Evolutionary conservation across 164 flowering plant genomes (phyloP).

Genomic region (grape (Vitis vinifera)): ASM3070453v1 NC_081822.1:13540001-13540500

Average conservation of each 20-base stretch:
- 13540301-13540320: conserved; percentile 8
- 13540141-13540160: not conserved
- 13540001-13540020: conserved; percentile 27
- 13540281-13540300: conserved; percentile 13
- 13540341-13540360: not conserved
- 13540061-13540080: conserved; percentile 19
- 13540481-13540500: conserved; percentile 25
- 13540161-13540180: conserved; percentile 1
- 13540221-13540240: conserved; percentile 25
- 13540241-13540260: conserved; percentile 43
- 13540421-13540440: conserved; percentile 27
- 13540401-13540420: conserved; percentile 20
- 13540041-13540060: conserved; percentile 27
- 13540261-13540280: conserved; percentile 20
- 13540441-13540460: conserved; percentile 39
- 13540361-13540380: not conserved
- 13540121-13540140: not conserved
- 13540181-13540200: conserved; percentile 23
- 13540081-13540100: conserved; percentile 1
- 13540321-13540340: conserved; percentile 11
- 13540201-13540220: conserved; percentile 22
- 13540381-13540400: conserved; percentile 11
- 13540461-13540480: conserved; percentile 27
- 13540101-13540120: conserved; percentile 17
- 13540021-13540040: conserved; percentile 39